Evolutionary conservation across 441 rosid species (phyloP).

Genomic region (Mallotus japonicus): DNA sequence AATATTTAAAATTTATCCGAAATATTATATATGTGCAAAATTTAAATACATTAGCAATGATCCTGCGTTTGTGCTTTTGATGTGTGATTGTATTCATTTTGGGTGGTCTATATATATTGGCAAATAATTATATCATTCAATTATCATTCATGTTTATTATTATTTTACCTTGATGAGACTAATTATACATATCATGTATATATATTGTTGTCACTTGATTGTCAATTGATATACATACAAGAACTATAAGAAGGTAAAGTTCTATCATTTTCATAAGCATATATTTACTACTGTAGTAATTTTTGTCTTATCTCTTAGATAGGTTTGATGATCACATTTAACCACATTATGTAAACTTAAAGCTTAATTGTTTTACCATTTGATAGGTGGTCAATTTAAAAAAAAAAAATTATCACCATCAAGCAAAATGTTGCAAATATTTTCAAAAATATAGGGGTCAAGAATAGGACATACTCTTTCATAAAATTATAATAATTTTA

Average conservation of each 20-base stretch:
- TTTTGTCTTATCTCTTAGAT: not conserved
- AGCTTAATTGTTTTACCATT: conserved; percentile 12
- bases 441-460: too few species aligned
- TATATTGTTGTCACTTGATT: not conserved
- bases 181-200: not conserved
- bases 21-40: too few species aligned
- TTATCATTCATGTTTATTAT: not conserved
- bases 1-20: too few species aligned
- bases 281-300: not conserved
- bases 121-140: conserved; percentile 6
- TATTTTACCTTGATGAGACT: not conserved
- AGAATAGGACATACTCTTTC: too few species aligned
- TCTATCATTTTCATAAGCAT: not conserved
- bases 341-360: not conserved
- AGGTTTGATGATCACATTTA: not conserved
- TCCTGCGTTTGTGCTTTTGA: not conserved
- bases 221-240: not conserved
- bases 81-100: not conserved
- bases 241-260: not conserved
- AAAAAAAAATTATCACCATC: not conserved
- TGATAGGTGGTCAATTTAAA: not conserved
- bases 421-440: not conserved
- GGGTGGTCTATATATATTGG: not conserved
- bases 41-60: not conserved
- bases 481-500: too few species aligned